Evolutionary conservation across 306 rosid species (phyloP).

Genomic region (Phaseolus lunatus): DNA sequence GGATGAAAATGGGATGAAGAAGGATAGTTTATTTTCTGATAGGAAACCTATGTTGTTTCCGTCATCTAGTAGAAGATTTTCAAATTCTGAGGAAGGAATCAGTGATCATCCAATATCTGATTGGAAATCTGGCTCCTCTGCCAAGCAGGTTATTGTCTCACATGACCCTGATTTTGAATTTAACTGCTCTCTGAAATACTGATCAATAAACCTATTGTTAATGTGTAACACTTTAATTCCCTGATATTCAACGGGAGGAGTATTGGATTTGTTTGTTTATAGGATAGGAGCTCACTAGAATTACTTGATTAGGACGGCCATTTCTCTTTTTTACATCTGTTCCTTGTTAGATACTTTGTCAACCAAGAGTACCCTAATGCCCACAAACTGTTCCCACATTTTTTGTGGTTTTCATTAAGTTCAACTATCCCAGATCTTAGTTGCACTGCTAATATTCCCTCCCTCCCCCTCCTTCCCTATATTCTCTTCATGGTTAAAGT

Average conservation of each 20-base stretch:
- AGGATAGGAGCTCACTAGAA: slow-evolving; percentile 29
- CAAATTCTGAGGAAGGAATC: slow-evolving; percentile 67
- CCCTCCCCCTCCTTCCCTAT: not conserved
- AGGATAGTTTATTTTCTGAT: slow-evolving; percentile 72
- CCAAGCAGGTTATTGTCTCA: slow-evolving; percentile 72
- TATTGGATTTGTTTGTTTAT: not conserved
- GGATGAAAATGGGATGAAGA: slow-evolving; percentile 85
- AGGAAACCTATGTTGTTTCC: slow-evolving; percentile 84
- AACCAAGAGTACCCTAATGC: slow-evolving; percentile 6
- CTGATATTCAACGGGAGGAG: not conserved
- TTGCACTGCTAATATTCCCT: not conserved
- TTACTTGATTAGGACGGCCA: slow-evolving; percentile 4
- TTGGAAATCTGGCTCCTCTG: slow-evolving; percentile 75
- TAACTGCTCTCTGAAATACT: slow-evolving; percentile 34
- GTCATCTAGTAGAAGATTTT: slow-evolving; percentile 73
- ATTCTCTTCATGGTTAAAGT: not conserved
- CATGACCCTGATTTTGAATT: slow-evolving; percentile 42
- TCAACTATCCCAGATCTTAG: slow-evolving; percentile 17
- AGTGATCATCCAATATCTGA: slow-evolving; percentile 81
- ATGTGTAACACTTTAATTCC: slow-evolving; percentile 6
- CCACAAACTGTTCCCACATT: slow-evolving; percentile 9
- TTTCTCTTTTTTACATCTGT: not conserved
- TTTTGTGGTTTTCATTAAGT: slow-evolving; percentile 1
- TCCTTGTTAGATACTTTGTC: not conserved
- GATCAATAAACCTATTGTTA: slow-evolving; percentile 34